These are phyloP conservation scores for Mycena epipterygia DNA, from an alignment of 768 basidiomycete genomes.

Conservation along the genomic window DNA sequence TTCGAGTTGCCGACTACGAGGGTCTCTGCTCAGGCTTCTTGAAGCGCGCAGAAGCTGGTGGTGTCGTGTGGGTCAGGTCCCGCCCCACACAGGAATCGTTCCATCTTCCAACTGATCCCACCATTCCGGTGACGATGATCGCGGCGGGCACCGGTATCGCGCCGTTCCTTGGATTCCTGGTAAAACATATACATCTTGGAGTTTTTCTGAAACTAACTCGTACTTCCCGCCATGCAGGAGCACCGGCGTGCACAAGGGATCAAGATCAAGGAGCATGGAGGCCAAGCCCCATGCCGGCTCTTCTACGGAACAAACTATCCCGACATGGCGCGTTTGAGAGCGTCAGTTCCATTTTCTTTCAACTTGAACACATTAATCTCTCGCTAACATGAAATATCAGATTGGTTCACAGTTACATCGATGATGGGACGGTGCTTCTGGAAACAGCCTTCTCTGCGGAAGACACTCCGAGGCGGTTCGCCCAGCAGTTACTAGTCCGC, in stretches of 20 bases:
- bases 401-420: no score
- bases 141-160: slow-evolving; percentile 29
- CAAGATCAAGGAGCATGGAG: slow-evolving; percentile 16
- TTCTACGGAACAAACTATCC: slow-evolving; percentile 29
- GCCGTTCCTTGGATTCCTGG: slow-evolving; percentile 33
- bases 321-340: no score
- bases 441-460: no score
- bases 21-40: slow-evolving; percentile 33
- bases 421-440: no score
- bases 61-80: slow-evolving; percentile 21
- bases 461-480: no score
- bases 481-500: no score
- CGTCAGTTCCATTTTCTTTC: no score
- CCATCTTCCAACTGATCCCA: slow-evolving; percentile 30
- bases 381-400: no score
- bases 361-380: no score
- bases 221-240: no score
- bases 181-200: background rate
- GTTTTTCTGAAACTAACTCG: background rate
- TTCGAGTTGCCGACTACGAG: slow-evolving; percentile 13
- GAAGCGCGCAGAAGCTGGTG: slow-evolving; percentile 8
- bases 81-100: slow-evolving; percentile 26
- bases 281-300: slow-evolving; percentile 21
- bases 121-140: slow-evolving; percentile 24
- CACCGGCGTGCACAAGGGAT: slow-evolving; percentile 28